These are phyloP conservation scores for Verbena officinalis DNA, from an alignment of 257 asterid genomes.

Conservation along the genomic window DNA sequence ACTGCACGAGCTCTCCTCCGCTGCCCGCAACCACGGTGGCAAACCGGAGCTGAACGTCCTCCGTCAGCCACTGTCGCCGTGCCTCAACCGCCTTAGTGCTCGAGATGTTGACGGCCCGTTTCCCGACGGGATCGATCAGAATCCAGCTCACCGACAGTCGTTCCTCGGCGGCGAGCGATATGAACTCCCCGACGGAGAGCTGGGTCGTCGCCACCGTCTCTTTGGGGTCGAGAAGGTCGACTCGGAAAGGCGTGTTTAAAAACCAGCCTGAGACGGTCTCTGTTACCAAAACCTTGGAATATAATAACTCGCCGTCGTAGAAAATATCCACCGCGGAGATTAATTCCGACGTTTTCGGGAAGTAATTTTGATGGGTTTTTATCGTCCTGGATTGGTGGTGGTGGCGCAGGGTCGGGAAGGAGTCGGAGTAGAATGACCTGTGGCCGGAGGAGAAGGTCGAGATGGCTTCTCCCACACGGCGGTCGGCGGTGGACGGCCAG, in stretches of 20 bases:
- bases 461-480: constrained; percentile 34
- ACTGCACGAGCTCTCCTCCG: constrained; percentile 42
- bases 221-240: constrained; percentile 55
- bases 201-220: constrained; percentile 47
- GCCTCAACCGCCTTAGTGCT: constrained; percentile 59
- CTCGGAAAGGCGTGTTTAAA: constrained; percentile 49
- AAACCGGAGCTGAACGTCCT: constrained; percentile 47
- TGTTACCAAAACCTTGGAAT: constrained; percentile 51
- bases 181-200: constrained; percentile 26
- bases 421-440: constrained; percentile 65
- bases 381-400: background rate
- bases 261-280: constrained; percentile 57
- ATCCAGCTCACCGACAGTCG: constrained; percentile 72
- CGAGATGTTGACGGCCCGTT: constrained; percentile 57
- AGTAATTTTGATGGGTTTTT: background rate
- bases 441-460: constrained; percentile 58
- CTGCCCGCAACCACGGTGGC: constrained; percentile 37
- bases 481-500: constrained; percentile 74
- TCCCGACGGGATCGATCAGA: constrained; percentile 48
- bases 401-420: constrained; percentile 49
- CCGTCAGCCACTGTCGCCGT: constrained; percentile 57
- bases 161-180: constrained; percentile 38
- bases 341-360: constrained; percentile 30
- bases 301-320: constrained; percentile 43
- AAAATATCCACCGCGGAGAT: constrained; percentile 78